Conservation (phyloP, 2,329 filamentous ascomycete species). For the Aplosporella prunicola region DNA sequence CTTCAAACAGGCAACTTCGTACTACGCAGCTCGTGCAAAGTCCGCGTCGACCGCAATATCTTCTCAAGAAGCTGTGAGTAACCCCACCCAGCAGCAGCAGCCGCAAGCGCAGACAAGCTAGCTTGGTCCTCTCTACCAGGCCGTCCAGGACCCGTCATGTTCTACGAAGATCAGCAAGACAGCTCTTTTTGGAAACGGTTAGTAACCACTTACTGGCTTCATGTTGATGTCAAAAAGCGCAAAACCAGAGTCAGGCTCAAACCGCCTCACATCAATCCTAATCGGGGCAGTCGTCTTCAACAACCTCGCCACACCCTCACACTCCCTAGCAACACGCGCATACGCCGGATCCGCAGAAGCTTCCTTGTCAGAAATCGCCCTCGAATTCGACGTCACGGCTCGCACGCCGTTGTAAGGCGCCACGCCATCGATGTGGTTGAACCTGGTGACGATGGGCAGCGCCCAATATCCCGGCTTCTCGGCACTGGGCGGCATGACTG, state of each 20-base stretch:
- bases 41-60: constrained; percentile 20
- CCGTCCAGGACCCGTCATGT: constrained; percentile 41
- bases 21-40: constrained; percentile 1
- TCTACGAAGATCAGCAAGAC: constrained; percentile 18
- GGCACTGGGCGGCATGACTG: constrained; percentile 40
- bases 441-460: constrained; percentile 37
- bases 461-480: constrained; percentile 30
- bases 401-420: constrained; percentile 43
- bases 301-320: constrained; percentile 31
- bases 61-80: constrained; percentile 30
- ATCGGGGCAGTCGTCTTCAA: constrained; percentile 37
- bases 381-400: constrained; percentile 40
- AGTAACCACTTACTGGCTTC: constrained; percentile 38
- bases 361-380: constrained; percentile 26
- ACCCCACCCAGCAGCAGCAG: constrained; percentile 35
- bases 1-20: no score
- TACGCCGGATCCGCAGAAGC: constrained; percentile 25
- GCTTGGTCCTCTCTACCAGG: constrained; percentile 41
- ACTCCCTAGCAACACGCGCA: constrained; percentile 27
- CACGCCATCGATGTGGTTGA: constrained; percentile 40
- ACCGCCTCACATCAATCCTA: constrained; percentile 38
- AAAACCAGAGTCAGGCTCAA: constrained; percentile 27
- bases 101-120: constrained; percentile 38
- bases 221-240: constrained; percentile 45
- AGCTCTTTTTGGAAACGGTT: no score